These are phyloP conservation scores for Inonotus obliquus DNA, from an alignment of 1,284 basidiomycete genomes.

Conservation along the genomic window DNA sequence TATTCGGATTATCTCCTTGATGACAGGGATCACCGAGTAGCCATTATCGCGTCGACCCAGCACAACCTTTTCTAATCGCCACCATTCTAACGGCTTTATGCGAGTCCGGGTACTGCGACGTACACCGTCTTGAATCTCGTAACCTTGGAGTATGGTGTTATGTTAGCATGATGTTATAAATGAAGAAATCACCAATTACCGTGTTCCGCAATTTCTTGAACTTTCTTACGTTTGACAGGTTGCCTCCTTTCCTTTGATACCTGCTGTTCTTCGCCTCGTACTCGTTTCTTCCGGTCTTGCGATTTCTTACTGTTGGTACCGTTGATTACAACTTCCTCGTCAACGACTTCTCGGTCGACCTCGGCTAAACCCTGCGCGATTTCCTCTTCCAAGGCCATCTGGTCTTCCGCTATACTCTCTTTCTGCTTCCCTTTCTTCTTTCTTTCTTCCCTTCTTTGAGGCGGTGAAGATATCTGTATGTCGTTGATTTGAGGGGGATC, in stretches of 20 bases:
- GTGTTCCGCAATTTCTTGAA: constrained; percentile 2
- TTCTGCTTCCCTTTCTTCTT: constrained; percentile 25
- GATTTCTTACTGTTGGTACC: neutral
- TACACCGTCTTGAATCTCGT: constrained; percentile 43
- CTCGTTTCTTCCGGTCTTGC: constrained; percentile 18
- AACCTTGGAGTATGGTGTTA: neutral
- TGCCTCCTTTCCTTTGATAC: constrained; percentile 11
- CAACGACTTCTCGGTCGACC: constrained; percentile 34
- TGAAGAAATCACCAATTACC: neutral
- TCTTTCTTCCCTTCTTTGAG: constrained; percentile 28
- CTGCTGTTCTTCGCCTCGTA: constrained; percentile 3
- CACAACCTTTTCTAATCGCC: constrained; percentile 89
- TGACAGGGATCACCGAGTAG: constrained; percentile 63
- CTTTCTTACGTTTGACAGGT: constrained; percentile 13
- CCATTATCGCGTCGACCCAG: constrained; percentile 62
- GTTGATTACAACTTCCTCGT: constrained; percentile 29
- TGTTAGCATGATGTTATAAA: neutral
- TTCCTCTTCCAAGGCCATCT: constrained; percentile 43
- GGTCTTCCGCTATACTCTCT: constrained; percentile 29
- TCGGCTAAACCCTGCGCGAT: constrained; percentile 46
- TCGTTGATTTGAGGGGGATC: constrained; percentile 25
- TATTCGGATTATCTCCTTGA: constrained; percentile 78
- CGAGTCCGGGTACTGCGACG: constrained; percentile 73
- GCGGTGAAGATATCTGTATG: constrained; percentile 22
- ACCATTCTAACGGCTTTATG: constrained; percentile 81